Evolutionary conservation across 2,329 filamentous ascomycete species (phyloP).

Genomic region (Mycosphaerella arachidis): DNA sequence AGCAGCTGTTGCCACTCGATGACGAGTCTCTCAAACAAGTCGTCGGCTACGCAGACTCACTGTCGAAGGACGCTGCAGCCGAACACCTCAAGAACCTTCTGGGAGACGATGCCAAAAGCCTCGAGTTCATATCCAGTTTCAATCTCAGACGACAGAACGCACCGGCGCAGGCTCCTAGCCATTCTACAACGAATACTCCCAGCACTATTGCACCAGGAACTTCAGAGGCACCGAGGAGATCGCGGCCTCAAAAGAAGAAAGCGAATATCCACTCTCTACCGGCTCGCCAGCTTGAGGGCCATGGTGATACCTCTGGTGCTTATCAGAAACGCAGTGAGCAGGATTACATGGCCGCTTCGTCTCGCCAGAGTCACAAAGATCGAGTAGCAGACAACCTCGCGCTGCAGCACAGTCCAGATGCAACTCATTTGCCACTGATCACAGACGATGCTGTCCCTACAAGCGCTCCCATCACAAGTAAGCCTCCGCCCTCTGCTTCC

Average conservation of each 20-base stretch:
- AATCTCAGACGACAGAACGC: slow-evolving; percentile 59
- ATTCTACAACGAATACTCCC: slow-evolving; percentile 3
- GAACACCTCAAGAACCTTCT: slow-evolving; percentile 85
- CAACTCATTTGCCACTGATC: slow-evolving; percentile 40
- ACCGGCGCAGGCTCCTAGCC: slow-evolving; percentile 13
- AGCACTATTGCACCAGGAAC: slow-evolving; percentile 11
- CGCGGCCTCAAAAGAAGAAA: slow-evolving; percentile 40
- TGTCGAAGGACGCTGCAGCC: slow-evolving; percentile 72
- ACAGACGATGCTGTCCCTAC: slow-evolving; percentile 44
- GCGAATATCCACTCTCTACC: slow-evolving; percentile 35
- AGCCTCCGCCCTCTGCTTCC: slow-evolving; percentile 61
- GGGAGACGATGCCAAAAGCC: slow-evolving; percentile 71
- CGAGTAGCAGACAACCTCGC: slow-evolving; percentile 43
- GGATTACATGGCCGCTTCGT: slow-evolving; percentile 64
- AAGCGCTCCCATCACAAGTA: slow-evolving; percentile 43
- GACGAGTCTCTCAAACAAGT: slow-evolving; percentile 80
- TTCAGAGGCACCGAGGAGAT: slow-evolving; percentile 20
- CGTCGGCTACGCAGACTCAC: slow-evolving; percentile 71
- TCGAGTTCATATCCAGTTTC: slow-evolving; percentile 69
- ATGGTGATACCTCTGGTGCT: slow-evolving; percentile 60
- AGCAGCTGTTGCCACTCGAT: slow-evolving; percentile 76
- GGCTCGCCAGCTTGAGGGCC: slow-evolving; percentile 50
- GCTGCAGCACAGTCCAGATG: slow-evolving; percentile 47
- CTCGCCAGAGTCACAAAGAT: slow-evolving; percentile 37
- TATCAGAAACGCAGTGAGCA: slow-evolving; percentile 72